Evolutionary conservation across 306 rosid genomes (phyloP).

Genomic region (Alnus rubra): DNA sequence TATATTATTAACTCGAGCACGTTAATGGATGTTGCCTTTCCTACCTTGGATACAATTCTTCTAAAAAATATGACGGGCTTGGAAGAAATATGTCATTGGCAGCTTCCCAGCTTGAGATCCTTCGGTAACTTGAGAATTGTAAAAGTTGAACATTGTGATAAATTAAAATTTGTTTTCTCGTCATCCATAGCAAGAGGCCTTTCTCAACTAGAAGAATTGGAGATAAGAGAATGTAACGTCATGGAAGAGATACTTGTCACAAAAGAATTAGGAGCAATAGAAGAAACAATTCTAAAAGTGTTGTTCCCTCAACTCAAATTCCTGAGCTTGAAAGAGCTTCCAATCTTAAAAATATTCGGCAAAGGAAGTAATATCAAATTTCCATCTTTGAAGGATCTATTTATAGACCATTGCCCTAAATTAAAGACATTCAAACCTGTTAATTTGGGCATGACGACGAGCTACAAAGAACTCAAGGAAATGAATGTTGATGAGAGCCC

Average conservation of each 20-base stretch:
- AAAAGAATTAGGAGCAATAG: no score
- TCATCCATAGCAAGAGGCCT: no score
- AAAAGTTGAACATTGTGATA: no score
- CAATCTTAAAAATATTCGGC: neutral
- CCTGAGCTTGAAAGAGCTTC: neutral
- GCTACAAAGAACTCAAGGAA: neutral
- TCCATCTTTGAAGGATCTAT: neutral
- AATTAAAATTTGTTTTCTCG: no score
- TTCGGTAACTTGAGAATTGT: no score
- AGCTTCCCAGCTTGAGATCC: no score
- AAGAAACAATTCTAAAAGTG: no score
- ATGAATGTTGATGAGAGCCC: neutral
- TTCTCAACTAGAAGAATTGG: no score
- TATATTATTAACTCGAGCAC: neutral
- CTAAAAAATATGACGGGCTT: no score
- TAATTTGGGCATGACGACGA: neutral
- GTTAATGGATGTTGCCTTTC: neutral
- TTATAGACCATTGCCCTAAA: rapidly evolving
- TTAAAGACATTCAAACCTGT: neutral
- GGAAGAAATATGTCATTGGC: no score
- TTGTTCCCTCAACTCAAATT: neutral
- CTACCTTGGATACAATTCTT: neutral
- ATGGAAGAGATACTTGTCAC: no score
- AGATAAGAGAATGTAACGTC: no score
- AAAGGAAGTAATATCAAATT: neutral